phyloP scores from a whole-genome alignment of 2,329 filamentous ascomycete genomes.

The Scedosporium apiospermum region DNA sequence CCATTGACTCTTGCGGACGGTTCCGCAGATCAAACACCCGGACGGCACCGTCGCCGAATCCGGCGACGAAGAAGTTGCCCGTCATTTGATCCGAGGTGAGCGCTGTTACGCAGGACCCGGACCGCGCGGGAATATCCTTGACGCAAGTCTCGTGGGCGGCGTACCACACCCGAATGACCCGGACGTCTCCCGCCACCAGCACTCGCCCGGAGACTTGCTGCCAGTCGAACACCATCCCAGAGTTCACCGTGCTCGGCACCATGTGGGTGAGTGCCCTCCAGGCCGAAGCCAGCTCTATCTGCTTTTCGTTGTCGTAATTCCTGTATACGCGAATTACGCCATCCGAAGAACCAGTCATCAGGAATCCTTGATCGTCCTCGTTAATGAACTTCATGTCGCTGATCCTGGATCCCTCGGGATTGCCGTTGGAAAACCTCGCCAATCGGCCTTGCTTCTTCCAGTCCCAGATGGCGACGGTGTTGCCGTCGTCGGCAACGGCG shows the following conservation, averaged over 20 bases:
- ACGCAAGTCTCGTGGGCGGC: constrained; percentile 87
- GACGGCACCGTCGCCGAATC: constrained; percentile 91
- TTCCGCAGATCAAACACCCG: constrained; percentile 87
- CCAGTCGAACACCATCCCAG: constrained; percentile 96
- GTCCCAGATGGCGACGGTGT: constrained; percentile 88
- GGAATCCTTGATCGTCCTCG: constrained; percentile 88
- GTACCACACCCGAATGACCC: constrained; percentile 93
- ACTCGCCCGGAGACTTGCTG: constrained; percentile 94
- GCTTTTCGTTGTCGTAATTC: constrained; percentile 70
- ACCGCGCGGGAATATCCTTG: constrained; percentile 88
- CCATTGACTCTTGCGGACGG: constrained; percentile 80
- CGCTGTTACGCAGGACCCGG: constrained; percentile 90
- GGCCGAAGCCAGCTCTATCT: constrained; percentile 76
- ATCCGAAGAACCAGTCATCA: constrained; percentile 93
- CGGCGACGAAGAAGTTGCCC: constrained; percentile 89
- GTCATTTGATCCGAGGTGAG: constrained; percentile 97
- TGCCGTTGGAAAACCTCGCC: constrained; percentile 86
- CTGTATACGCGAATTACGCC: constrained; percentile 90
- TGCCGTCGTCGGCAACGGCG: constrained; percentile 84
- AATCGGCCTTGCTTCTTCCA: constrained; percentile 71
- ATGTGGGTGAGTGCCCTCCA: constrained; percentile 92
- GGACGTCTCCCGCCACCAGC: constrained; percentile 91
- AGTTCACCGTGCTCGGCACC: constrained; percentile 87
- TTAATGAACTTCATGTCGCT: constrained; percentile 97
- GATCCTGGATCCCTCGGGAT: constrained; percentile 82